Conservation (phyloP, 2,329 filamentous ascomycete genomes). For the Claviceps sorghi region DNA sequence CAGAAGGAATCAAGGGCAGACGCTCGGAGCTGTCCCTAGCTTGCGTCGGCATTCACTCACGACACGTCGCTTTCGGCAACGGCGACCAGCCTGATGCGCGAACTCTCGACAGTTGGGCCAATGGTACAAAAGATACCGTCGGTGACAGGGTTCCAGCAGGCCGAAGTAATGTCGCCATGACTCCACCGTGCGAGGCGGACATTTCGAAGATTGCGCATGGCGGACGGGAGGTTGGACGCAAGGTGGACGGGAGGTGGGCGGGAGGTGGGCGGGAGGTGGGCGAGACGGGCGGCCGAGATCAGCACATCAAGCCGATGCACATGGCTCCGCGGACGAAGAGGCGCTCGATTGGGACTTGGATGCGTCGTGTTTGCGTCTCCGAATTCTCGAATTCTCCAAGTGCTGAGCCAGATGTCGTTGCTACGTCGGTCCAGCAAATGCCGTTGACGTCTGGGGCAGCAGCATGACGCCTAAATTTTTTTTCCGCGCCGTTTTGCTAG, state of each 20-base stretch:
- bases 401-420: background rate
- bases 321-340: background rate
- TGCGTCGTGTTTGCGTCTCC: background rate
- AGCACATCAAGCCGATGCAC: constrained; percentile 1
- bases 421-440: background rate
- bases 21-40: background rate
- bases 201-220: constrained; percentile 80
- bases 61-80: constrained; percentile 28
- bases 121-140: constrained; percentile 71
- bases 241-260: no score
- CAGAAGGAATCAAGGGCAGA: background rate
- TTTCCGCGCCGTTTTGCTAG: constrained; percentile 6
- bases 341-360: background rate
- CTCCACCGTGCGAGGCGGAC: constrained; percentile 56
- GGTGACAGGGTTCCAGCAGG: constrained; percentile 70
- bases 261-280: background rate
- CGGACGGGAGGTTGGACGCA: background rate
- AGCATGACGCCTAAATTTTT: constrained; percentile 2
- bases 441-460: background rate
- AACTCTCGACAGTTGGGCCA: constrained; percentile 58
- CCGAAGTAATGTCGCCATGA: constrained; percentile 51
- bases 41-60: constrained; percentile 2
- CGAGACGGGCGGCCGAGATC: background rate
- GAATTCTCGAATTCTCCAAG: background rate
- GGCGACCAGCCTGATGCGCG: constrained; percentile 57